phyloP scores from a whole-genome alignment of 257 asterid genomes.

The Paulownia fortunei region DNA sequence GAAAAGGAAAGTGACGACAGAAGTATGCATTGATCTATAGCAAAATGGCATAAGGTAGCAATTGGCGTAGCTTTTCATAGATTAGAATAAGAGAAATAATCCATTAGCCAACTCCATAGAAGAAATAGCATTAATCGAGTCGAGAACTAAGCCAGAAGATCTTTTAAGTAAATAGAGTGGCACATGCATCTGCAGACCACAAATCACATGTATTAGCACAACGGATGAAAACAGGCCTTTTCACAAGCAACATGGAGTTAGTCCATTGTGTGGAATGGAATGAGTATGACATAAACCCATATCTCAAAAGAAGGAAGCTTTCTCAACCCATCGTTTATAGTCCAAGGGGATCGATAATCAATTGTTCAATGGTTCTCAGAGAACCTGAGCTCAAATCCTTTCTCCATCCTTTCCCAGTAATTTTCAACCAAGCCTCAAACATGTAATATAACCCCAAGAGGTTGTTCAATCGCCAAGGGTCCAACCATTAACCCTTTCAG shows the following conservation, averaged over 20 bases:
- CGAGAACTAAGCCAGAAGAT: background rate
- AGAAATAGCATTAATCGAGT: background rate
- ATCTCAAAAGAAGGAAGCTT: no score
- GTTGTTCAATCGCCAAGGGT: no score
- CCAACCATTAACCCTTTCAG: no score
- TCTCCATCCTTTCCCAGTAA: no score
- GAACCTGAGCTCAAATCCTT: no score
- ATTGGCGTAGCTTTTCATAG: background rate
- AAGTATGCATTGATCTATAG: background rate
- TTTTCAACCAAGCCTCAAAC: no score
- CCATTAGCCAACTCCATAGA: background rate
- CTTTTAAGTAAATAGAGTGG: background rate
- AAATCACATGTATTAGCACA: background rate
- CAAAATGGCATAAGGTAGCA: background rate
- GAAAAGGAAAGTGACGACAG: background rate
- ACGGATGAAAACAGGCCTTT: background rate
- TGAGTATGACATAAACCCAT: no score
- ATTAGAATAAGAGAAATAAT: background rate
- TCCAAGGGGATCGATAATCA: no score
- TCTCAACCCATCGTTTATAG: no score
- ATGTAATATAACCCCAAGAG: no score
- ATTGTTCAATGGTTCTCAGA: no score
- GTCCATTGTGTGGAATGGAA: background rate
- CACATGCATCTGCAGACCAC: background rate
- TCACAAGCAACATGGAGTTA: background rate